Base-by-base conservation (phyloP, 2,329 filamentous ascomycete species). In the Colletotrichum camelliae region DNA sequence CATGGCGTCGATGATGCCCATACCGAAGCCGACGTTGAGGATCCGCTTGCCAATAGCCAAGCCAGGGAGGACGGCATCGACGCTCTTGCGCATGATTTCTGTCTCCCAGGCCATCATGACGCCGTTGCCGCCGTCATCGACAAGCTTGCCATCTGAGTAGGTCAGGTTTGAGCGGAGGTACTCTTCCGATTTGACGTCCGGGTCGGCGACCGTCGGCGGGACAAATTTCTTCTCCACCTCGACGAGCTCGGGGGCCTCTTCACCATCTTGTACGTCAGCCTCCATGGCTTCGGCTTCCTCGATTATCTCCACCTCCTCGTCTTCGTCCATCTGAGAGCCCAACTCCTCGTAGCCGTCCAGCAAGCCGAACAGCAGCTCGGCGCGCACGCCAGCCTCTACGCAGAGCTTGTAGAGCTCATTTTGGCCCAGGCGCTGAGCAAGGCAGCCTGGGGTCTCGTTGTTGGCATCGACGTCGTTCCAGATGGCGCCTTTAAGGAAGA, bases 21-120 rank as follows among this genome's bases (percentile, higher is more conserved):
- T 97, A 7, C 95, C 96, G 80, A 97, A 96, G 7, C 96, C 96
- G 73, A 98, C 92, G 82, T 98, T 98, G 77, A 98, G 91, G 48
- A 97, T 91, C 61, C 92, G 91, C 78, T 94, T 90, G 3, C 93
- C 94, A 0, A 39, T 55, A 39, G 73, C 61, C 43, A 65, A 24
- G 7, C 52, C n/a, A 13, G 48, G 72, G 7, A 93, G 87, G 1
- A 97, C 87, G 16, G 91, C 89, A 77, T 93, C 89, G 61, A 95
- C 95, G 70, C 94, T 95, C 67, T 91, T 90, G 75, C 91, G 90
- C 95, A 98, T 98, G 80, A 98, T 97, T 78, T 93, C 91, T 3
- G 93, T 94, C 84, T 98, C 95, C 95, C 95, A 98, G 52, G 93
- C 90, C 95, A 98, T 98, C 95, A 98, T 98, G 61, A 98, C 94